phyloP scores from a whole-genome alignment of 805 yeast genomes.

The Ogataea paraovalis region DNA sequence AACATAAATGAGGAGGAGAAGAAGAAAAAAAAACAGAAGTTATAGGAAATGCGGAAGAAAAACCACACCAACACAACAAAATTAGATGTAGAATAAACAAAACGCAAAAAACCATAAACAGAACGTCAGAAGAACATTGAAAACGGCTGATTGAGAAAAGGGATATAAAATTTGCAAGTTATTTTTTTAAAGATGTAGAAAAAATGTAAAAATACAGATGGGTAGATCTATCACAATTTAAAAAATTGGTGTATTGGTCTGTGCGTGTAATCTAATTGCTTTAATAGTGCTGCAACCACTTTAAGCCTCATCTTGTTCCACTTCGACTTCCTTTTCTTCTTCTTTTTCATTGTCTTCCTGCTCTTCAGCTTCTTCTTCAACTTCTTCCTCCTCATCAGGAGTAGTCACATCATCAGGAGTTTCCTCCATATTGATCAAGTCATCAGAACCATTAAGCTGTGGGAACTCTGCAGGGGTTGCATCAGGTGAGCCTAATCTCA shows the following conservation, averaged over 20 bases:
- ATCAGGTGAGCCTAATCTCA: conserved; percentile 49
- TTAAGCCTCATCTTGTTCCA: conserved; percentile 11
- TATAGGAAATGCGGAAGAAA: too few species aligned
- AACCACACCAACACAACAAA: background rate
- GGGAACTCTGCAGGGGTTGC: conserved; percentile 35
- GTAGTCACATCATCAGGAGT: conserved; percentile 5
- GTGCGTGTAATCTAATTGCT: background rate
- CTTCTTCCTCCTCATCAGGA: conserved; percentile 13
- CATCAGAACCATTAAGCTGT: conserved; percentile 34
- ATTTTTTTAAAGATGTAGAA: background rate
- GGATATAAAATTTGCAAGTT: background rate
- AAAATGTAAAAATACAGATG: background rate
- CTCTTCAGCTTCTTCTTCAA: conserved; percentile 11
- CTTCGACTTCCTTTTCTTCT: conserved; percentile 13
- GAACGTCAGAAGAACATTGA: background rate
- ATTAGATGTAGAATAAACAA: too few species aligned
- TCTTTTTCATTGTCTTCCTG: conserved; percentile 18
- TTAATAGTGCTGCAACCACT: background rate
- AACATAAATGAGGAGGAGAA: background rate
- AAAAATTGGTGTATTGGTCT: background rate
- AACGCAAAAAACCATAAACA: background rate
- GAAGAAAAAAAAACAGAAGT: background rate
- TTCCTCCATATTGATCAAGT: conserved; percentile 26
- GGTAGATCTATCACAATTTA: conserved; percentile 18
- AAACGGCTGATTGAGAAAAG: background rate